phyloP scores from a whole-genome alignment of 176 grass and related monocot genomes.

The Ensete glaucum region DNA sequence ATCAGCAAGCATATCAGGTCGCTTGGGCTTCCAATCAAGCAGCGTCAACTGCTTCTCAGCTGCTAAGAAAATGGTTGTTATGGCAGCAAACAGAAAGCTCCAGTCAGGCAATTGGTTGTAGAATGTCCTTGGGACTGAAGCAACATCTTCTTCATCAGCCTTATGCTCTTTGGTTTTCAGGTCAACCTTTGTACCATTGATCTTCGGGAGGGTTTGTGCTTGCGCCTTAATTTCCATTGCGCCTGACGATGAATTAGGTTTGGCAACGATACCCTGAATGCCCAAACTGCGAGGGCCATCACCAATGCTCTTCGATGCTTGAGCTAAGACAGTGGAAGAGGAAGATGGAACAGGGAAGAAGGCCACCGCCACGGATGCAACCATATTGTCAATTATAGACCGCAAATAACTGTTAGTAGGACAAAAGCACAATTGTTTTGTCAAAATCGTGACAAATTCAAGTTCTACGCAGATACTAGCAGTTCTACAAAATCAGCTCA shows the following conservation, averaged over 20 bases:
- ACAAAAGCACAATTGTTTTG: neutral
- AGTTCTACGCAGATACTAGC: neutral
- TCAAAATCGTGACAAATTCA: neutral
- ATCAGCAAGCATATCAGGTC: constrained; percentile 84
- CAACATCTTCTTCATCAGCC: constrained; percentile 17
- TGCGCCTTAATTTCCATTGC: constrained; percentile 43
- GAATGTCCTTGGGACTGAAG: constrained; percentile 46
- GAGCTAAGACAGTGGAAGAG: constrained; percentile 7
- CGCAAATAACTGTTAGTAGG: neutral
- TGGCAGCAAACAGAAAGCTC: constrained; percentile 84
- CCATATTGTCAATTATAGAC: constrained; percentile 29
- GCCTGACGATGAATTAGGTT: constrained; percentile 26
- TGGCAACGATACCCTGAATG: constrained; percentile 40
- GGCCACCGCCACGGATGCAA: constrained; percentile 51
- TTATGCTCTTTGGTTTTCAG: constrained; percentile 32
- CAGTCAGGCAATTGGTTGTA: constrained; percentile 94
- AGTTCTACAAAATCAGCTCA: neutral
- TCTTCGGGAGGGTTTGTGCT: constrained; percentile 58
- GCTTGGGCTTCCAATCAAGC: constrained; percentile 83
- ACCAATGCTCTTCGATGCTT: constrained; percentile 17
- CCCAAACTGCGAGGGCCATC: constrained; percentile 38
- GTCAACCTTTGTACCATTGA: constrained; percentile 41
- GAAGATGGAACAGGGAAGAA: constrained; percentile 48
- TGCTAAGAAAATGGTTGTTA: constrained; percentile 86
- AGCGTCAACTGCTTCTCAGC: constrained; percentile 90